phyloP scores from a whole-genome alignment of 805 yeast genomes.

The Lipomyces sp. region DNA sequence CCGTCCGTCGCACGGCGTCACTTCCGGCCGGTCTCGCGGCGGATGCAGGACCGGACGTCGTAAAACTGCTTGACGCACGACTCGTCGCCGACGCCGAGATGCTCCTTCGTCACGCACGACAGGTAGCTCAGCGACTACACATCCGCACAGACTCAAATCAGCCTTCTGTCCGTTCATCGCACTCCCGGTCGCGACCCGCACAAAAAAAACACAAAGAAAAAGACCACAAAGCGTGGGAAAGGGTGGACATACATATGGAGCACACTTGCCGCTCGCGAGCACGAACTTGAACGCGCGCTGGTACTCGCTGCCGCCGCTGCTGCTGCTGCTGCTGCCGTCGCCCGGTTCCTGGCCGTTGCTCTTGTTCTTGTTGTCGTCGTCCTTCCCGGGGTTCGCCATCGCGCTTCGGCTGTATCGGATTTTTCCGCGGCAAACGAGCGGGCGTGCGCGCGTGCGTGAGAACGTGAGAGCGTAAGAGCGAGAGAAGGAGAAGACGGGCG shows the following conservation, averaged over 20 bases:
- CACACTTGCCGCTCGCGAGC: neutral
- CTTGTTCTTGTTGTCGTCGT: neutral
- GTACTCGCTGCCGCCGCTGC: neutral
- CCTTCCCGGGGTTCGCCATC: neutral
- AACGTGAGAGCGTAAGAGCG: no score
- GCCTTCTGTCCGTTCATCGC: no score
- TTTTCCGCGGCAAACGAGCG: no score
- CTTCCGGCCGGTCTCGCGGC: neutral
- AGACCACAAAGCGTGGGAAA: neutral
- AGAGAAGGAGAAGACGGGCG: no score
- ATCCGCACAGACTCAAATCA: no score
- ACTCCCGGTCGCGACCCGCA: no score
- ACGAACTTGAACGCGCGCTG: neutral
- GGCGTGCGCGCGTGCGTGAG: no score
- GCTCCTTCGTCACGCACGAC: neutral
- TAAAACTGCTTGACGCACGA: neutral
- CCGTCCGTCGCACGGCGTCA: no score
- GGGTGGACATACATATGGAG: neutral
- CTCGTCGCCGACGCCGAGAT: neutral
- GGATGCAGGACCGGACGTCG: neutral
- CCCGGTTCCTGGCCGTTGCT: neutral
- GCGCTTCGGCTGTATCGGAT: no score
- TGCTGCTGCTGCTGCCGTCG: neutral
- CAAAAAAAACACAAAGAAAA: neutral
- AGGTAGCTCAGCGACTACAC: neutral